A percentile compares a stretch with the other conserved stretches of the same genome.
Evolutionary conservation across 225 moss, liverwort and hornwort genomes (phyloP).

Genomic region (Rhytidiadelphus loreus): DNA sequence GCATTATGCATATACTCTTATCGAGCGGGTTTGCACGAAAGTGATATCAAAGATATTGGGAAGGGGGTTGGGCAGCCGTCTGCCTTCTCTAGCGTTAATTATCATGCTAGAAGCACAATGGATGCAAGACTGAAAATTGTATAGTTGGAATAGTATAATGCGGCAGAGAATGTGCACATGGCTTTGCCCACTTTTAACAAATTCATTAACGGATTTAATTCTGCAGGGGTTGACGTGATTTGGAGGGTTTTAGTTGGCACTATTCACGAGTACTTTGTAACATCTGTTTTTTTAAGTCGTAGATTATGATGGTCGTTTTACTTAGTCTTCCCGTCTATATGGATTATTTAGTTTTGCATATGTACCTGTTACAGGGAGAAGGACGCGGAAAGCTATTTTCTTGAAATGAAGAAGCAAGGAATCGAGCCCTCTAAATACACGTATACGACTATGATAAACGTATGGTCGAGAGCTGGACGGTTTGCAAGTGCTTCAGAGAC

Average conservation of each 20-base stretch:
- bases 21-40: neutral
- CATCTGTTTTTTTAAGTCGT: neutral
- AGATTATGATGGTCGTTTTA: neutral
- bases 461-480: conserved; percentile 76
- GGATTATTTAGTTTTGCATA: neutral
- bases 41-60: neutral
- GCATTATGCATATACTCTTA: neutral
- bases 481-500: conserved; percentile 62
- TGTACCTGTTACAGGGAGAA: conserved; percentile 18
- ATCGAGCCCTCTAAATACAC: conserved; percentile 68
- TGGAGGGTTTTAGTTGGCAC: neutral
- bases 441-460: conserved; percentile 79
- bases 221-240: neutral
- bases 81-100: neutral
- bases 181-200: neutral
- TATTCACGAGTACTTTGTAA: neutral
- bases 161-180: neutral
- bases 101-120: neutral
- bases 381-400: conserved; percentile 48
- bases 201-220: neutral
- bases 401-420: conserved; percentile 67
- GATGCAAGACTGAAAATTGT: neutral
- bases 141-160: neutral
- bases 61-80: neutral
- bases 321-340: neutral